Percentiles rank a stretch among this genome's conserved stretches.
phyloP scores from a whole-genome alignment of 1,139 yeast genomes.

The Suhomyces wounanorum region DNA sequence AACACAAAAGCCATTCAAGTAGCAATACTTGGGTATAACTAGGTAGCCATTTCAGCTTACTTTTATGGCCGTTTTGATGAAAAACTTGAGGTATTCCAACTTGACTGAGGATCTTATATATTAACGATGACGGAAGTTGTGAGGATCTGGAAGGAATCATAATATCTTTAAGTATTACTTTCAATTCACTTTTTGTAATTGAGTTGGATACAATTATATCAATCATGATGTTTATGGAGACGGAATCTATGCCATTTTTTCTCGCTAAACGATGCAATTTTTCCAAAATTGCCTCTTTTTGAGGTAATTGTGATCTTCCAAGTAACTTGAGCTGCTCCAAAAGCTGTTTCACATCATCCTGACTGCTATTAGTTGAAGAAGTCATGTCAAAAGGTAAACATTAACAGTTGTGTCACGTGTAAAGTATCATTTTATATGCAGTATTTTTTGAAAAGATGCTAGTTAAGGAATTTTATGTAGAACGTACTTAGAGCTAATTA shows the following conservation, averaged over 20 bases:
- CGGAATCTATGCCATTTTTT: conserved; percentile 7
- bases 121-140: conserved; percentile 15
- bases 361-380: background rate
- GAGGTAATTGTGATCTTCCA: background rate
- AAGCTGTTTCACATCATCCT: background rate
- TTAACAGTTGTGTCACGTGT: background rate
- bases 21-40: conserved; percentile 26
- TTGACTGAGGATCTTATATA: conserved; percentile 27
- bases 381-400: background rate
- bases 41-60: conserved; percentile 27
- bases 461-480: too few relatives aligned
- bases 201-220: conserved; percentile 8
- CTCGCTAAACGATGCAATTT: conserved; percentile 3
- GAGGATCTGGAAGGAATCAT: conserved; percentile 17
- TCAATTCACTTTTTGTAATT: conserved; percentile 12
- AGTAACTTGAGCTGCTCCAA: background rate
- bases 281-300: conserved; percentile 3
- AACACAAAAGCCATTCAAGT: conserved; percentile 35
- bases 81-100: conserved; percentile 34
- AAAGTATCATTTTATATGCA: background rate
- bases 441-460: background rate
- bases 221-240: conserved; percentile 9
- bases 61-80: conserved; percentile 25
- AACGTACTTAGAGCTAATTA: too few relatives aligned
- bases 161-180: conserved; percentile 12